Evolutionary conservation across 495 filamentous ascomycete species (phyloP).

Genomic region (Bacidia gigantensis): DNA sequence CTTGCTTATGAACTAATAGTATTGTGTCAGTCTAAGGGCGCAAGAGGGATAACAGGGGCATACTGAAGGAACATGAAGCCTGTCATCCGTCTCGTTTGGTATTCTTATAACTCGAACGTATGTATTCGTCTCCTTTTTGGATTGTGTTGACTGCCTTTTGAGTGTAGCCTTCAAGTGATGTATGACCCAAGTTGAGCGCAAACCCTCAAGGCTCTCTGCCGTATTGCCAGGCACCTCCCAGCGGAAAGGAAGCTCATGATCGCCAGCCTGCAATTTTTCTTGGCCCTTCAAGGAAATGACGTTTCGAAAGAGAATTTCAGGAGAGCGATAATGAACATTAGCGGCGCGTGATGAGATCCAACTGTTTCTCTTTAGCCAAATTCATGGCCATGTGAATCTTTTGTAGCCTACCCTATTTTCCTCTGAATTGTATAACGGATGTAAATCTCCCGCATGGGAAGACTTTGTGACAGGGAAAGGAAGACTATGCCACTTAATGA

Average conservation of each 20-base stretch:
- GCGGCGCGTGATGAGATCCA: no score
- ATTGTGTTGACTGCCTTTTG: constrained; percentile 61
- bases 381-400: no score
- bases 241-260: constrained; percentile 87
- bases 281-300: constrained; percentile 40
- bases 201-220: constrained; percentile 80
- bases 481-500: constrained; percentile 61
- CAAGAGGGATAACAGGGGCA: constrained; percentile 5
- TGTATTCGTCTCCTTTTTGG: constrained; percentile 64
- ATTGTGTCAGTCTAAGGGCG: constrained; percentile 9
- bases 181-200: constrained; percentile 64
- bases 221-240: constrained; percentile 58
- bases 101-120: constrained; percentile 81
- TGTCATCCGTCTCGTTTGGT: constrained; percentile 62
- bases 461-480: constrained; percentile 53
- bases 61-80: constrained; percentile 76
- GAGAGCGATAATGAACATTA: no score
- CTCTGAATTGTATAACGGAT: constrained; percentile 58
- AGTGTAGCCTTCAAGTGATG: constrained; percentile 85
- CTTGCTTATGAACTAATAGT: constrained; percentile 60
- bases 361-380: constrained; percentile 4
- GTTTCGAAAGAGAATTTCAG: no score
- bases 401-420: constrained; percentile 46
- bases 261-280: constrained; percentile 54
- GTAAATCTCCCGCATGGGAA: constrained; percentile 59